Base-by-base conservation (phyloP, 768 basidiomycete genomes). In the Kwoniella botswanensis region DNA sequence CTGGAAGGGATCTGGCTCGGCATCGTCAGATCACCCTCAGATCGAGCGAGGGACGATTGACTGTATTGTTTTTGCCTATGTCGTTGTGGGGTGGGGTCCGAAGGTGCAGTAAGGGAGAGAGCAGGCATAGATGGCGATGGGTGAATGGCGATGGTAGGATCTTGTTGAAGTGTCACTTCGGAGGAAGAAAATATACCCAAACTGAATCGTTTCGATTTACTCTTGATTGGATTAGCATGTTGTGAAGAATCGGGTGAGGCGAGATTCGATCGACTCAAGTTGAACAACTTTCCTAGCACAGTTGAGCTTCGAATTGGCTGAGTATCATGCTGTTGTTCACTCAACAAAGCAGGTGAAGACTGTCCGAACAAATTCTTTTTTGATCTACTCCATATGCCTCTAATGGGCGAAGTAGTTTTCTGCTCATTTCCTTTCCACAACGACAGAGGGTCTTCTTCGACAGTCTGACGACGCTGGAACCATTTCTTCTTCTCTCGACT, bases 341-440 rank as follows among this genome's bases (percentile, higher is more conserved):
- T 58, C 12, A 46, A 29, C n/a, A 65, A 17, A 5, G 63, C 53
- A 22, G 69, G 54, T 2, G 69, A 60, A 41, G 69, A 63, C 21
- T 54, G 52, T 6, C 64, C 64, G 26, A 71, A 62, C 17, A 69
- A 26, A 22, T 57, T 66, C 24, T 46, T 61, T 29, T 66, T 71
- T 7, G 70, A 71, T 58, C 65, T 42, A 17, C 61, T 71, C 70
- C 70, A 71, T 26, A 65, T 41, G 1, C 61, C 65, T 22, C n/a
- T 53, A 4, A 71, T 29, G n/a, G 63, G 69, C 15, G 69, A 70
- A 6, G 17, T 7, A 18, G 17, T 59, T 12, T 58, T 17, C 29
- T 66, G 18, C 44, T 52, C 54, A 54, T 46, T 41, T 59, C 70
- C 54, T 26, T 46, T 21, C 70, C 70, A 71, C 11, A 71, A 35